Conservation (phyloP, 805 yeast species). For the Teunomyces aglyptinius region DNA sequence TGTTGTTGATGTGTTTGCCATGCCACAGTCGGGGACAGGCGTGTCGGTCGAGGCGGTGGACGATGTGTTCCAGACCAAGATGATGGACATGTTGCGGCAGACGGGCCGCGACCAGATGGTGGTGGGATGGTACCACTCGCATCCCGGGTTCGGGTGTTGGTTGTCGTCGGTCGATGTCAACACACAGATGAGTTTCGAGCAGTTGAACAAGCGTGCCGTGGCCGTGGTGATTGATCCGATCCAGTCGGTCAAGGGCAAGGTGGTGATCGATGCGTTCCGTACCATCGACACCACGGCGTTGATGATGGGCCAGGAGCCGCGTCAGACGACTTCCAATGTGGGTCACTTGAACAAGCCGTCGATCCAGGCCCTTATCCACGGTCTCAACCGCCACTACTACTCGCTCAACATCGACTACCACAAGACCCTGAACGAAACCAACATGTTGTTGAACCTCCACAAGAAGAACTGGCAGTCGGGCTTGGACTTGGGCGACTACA, state of each 20-base stretch:
- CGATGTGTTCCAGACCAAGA: slow-evolving; percentile 96
- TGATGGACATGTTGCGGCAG: slow-evolving; percentile 99
- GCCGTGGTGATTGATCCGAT: slow-evolving; percentile 99
- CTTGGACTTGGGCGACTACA: slow-evolving; percentile 71
- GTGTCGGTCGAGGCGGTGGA: slow-evolving; percentile 99
- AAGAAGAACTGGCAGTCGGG: slow-evolving; percentile 97
- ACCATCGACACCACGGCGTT: slow-evolving; percentile 81
- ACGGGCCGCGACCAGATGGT: slow-evolving; percentile 99
- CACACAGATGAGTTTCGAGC: slow-evolving; percentile 97
- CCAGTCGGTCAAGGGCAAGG: slow-evolving; percentile 98
- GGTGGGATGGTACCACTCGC: slow-evolving; percentile 98
- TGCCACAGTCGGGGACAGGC: slow-evolving; percentile 99
- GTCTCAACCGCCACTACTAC: slow-evolving; percentile 94
- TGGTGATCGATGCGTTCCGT: slow-evolving; percentile 97
- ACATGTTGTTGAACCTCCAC: slow-evolving; percentile 90
- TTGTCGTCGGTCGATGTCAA: slow-evolving; percentile 94
- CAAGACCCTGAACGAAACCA: slow-evolving; percentile 88
- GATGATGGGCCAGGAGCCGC: slow-evolving; percentile 96
- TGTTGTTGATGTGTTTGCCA: slow-evolving; percentile 97
- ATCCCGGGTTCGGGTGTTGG: slow-evolving; percentile 99
- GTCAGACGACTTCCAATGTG: slow-evolving; percentile 94
- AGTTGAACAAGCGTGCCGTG: slow-evolving; percentile 90
- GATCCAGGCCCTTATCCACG: slow-evolving; percentile 95
- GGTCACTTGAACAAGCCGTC: slow-evolving; percentile 96
- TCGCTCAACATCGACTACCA: slow-evolving; percentile 92